Evolutionary conservation across 345 rosid genomes (phyloP), one percentile per base, ranked within the genome.

Genomic region (Euphorbia pulcherrima): DNA sequence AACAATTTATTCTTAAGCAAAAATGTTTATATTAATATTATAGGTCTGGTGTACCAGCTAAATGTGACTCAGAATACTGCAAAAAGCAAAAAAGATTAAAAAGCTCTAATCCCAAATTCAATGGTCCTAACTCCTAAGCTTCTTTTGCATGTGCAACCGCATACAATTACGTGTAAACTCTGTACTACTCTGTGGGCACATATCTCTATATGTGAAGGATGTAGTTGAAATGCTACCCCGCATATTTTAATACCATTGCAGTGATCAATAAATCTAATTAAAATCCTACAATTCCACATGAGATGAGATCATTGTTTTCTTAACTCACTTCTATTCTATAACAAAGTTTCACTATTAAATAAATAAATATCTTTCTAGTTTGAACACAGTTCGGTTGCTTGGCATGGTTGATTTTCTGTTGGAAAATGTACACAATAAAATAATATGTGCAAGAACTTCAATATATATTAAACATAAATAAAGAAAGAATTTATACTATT

Each of bases 141-240:
- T 50, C 50, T 48, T 1, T 50, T 27, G n/a, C n/a, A n/a, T n/a
- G n/a, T n/a, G n/a, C n/a, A n/a, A n/a, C n/a, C n/a, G 55, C 68
- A 62, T 44, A 40, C 24, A 47, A 54, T 44, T 52, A 24, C 59
- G 58, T 68, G 52, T 37, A 24, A 47, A 16, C 58, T 8, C 55
- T 46, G 58, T 28, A n/a, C n/a, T n/a, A n/a, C n/a, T n/a, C n/a
- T n/a, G 41, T 17, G 65, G 72, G 67, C 65, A 67, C 57, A 46
- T 65, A 39, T 35, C 61, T 62, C 70, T 50, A 59, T 57, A 66
- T n/a, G n/a, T n/a, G n/a, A 44, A 65, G 39, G 60, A n/a, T 44
- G 28, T 12, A 16, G 24, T 10, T 9, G 26, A 69, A 1, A 72
- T n/a, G 61, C 53, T 39, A 35, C 33, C 67, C 21, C 67, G 14